Evolutionary conservation across 495 filamentous ascomycete species (phyloP), one percentile per base, ranked within the genome.

Genomic region (Parathielavia appendiculata): DNA sequence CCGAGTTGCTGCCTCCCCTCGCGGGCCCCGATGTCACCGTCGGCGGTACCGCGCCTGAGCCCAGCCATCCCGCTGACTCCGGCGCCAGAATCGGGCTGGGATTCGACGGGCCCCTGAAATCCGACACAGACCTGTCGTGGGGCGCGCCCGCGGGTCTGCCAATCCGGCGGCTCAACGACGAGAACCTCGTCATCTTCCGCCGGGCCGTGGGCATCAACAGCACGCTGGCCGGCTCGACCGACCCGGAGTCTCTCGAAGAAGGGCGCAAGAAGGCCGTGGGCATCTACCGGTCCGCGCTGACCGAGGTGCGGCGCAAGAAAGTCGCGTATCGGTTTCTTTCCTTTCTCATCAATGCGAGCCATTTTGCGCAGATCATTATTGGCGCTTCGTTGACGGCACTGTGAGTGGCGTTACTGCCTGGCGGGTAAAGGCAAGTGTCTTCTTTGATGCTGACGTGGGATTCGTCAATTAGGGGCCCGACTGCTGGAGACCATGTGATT

Each of bases 321-420:
- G 8, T 66, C 13, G 60, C 66, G 40, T 65, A 70, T 54, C 55
- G 54, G 0, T 34, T 70, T 0, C 59, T 75, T 23, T 56, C 56
- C 4, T 45, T 65, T 0, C 63, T 78, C n/a, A 63, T 76, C 17
- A 76, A 75, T 54, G 35, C 66, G 10, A 62, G 63, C 38, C 66
- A 75, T 58, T 57, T 79, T 56, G 54, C 66, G 13, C 77, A 80
- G 62, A 73, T 80, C 49, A 65, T 78, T 40, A 68, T 78, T 54
- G 75, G 75, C 4, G 77, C 77, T 0, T 69, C 71, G 4, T 63
- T 80, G 51, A 80, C 77, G 5, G 76, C 73, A 0, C 53, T 80
- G 32, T 64, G 51, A 56, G 62, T 59, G 10, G 26, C 22, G 5
- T 23, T 22, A n/a, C 36, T 46, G 40, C 13, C n/a, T n/a, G n/a